Evolutionary conservation across 1,284 basidiomycete genomes (phyloP), one percentile per base, ranked within the genome.

Genomic region (Ustilago crameri): DNA sequence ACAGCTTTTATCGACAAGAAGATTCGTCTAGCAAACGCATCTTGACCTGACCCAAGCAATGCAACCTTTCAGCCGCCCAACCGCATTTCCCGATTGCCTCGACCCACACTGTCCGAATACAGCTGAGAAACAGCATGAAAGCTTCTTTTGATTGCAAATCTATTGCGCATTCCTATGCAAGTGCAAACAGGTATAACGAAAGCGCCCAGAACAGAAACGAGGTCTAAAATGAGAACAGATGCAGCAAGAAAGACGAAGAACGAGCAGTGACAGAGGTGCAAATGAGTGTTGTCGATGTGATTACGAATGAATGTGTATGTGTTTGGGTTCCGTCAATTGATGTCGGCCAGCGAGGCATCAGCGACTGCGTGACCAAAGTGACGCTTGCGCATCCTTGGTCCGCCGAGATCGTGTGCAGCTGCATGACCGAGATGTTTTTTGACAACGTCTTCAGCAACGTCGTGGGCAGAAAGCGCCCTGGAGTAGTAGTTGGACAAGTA

Each of bases 1-100:
- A 45, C 23, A 0, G 5, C n/a, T 2, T 67, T 67, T 20, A 37
- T 72, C 51, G 63, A 72, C 1, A 60, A 46, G 17, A 55, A 60
- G 32, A 51, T 66, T 26, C 23, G 34, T 12, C 10, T 40, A 3
- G 14, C 52, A 2, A 48, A 34, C 17, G 5, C 30, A n/a, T n/a
- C n/a, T n/a, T n/a, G n/a, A n/a, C n/a, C n/a, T n/a, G n/a, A n/a
- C n/a, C n/a, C n/a, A n/a, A n/a, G 5, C 30, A 30, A 30, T 30
- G 12, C 5, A 30, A 30, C 30, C 30, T 12, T 30, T 30, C 30
- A 5, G 12, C 12, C 30, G 12, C 30, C 5, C 30, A 5, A 30
- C 30, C n/a, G n/a, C n/a, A n/a, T n/a, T n/a, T n/a, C n/a, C n/a
- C n/a, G n/a, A n/a, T n/a, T n/a, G n/a, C n/a, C n/a, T n/a, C n/a